A percentile compares a stretch with the other conserved stretches of the same genome.
These are phyloP conservation scores for Cordyceps javanica DNA, from an alignment of 2,329 filamentous ascomycete species.

Conservation along the genomic window DNA sequence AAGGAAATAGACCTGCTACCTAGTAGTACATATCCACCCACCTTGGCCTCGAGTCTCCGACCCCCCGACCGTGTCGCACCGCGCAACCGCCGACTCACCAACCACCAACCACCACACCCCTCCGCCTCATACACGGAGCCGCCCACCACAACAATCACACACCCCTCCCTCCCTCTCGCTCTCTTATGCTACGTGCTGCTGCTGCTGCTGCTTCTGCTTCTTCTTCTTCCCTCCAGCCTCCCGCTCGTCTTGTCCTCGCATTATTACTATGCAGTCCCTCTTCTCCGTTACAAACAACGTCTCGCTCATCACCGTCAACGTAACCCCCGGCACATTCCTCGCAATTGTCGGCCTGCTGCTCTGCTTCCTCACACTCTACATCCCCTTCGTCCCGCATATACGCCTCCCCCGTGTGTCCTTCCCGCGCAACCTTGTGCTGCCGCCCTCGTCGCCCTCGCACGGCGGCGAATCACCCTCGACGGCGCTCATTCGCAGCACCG, in stretches of 20 bases:
- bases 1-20: no score
- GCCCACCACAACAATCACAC: neutral
- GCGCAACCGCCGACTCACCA: neutral
- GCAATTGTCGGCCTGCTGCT: slow-evolving; percentile 43
- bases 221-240: neutral
- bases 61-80: neutral
- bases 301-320: slow-evolving; percentile 52
- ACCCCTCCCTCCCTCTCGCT: neutral
- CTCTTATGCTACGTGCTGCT: no score
- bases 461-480: neutral
- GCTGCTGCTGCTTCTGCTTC: neutral
- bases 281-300: slow-evolving; percentile 57
- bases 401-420: slow-evolving; percentile 31
- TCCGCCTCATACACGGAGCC: neutral
- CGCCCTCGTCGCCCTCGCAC: slow-evolving; percentile 8
- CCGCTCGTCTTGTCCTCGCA: neutral
- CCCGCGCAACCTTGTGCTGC: slow-evolving; percentile 1
- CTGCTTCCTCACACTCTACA: slow-evolving; percentile 45
- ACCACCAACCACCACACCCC: neutral
- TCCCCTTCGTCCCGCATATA: slow-evolving; percentile 29
- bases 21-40: no score
- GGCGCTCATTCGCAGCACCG: neutral
- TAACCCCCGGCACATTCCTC: slow-evolving; percentile 53
- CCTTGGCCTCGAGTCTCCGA: neutral
- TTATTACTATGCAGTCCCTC: slow-evolving; percentile 48